Evolutionary conservation across 2,329 filamentous ascomycete species (phyloP).

Genomic region (Furcasterigmium sp.): DNA sequence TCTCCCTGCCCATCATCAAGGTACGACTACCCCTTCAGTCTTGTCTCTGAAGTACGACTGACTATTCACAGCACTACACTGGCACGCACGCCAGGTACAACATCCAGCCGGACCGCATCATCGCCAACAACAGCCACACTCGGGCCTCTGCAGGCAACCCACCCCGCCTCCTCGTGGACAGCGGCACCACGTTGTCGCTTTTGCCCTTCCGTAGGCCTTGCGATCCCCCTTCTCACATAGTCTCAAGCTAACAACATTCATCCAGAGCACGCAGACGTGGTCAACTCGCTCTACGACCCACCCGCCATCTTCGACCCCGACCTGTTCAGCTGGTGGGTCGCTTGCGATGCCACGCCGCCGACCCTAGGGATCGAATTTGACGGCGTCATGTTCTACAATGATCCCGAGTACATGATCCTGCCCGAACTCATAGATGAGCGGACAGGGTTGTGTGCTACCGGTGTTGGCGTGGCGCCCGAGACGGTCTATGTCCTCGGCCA

Average conservation of each 20-base stretch:
- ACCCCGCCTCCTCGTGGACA: conserved; percentile 22
- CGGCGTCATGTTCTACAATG: conserved; percentile 4
- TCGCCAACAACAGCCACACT: conserved; percentile 13
- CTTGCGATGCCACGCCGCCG: conserved; percentile 21
- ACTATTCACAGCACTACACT: not conserved
- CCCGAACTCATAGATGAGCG: conserved; percentile 16
- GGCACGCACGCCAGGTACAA: conserved; percentile 21
- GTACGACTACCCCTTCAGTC: conserved; percentile 6
- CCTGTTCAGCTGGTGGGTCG: conserved; percentile 14
- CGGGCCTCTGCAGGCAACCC: conserved; percentile 11
- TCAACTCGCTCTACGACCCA: conserved; percentile 22
- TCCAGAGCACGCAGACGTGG: conserved; percentile 5
- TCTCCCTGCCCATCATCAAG: conserved; percentile 19
- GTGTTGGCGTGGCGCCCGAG: conserved; percentile 14
- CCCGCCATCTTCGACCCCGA: conserved; percentile 5
- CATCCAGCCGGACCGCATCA: conserved; percentile 15
- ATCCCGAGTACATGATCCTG: conserved; percentile 22
- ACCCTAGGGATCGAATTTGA: conserved; percentile 10
- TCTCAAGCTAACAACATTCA: not conserved
- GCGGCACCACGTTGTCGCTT: conserved; percentile 24
- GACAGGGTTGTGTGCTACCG: conserved; percentile 18
- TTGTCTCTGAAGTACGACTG: not conserved
- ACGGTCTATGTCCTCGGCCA: conserved; percentile 17
- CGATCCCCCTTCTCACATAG: too few relatives aligned
- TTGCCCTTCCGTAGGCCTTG: conserved; percentile 16